Percentiles rank a stretch among this genome's conserved stretches.
phyloP scores from a whole-genome alignment of 495 filamentous ascomycete species.

The Antarctomyces pellizariae region DNA sequence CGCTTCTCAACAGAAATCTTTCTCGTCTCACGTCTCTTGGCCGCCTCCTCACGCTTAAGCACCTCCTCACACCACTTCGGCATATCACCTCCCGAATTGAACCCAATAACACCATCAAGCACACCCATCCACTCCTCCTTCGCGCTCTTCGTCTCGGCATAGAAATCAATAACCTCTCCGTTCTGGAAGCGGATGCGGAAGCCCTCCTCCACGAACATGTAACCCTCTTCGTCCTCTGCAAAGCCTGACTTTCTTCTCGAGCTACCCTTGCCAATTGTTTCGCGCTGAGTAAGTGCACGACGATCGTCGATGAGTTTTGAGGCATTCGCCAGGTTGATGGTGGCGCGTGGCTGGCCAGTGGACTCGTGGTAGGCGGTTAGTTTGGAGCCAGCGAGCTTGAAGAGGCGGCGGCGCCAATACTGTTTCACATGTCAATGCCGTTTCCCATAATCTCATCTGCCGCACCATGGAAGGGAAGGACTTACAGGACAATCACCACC shows the following conservation, averaged over 20 bases:
- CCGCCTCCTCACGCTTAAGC: constrained; percentile 35
- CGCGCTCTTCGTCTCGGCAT: constrained; percentile 62
- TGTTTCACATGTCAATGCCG: constrained; percentile 18
- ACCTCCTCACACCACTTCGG: constrained; percentile 67
- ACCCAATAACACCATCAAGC: constrained; percentile 25
- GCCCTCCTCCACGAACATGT: constrained; percentile 98
- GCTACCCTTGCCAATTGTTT: constrained; percentile 47
- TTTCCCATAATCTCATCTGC: constrained; percentile 2
- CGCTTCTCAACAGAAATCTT: too few relatives aligned
- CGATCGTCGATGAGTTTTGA: constrained; percentile 86
- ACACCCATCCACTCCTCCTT: constrained; percentile 93
- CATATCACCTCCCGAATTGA: constrained; percentile 18
- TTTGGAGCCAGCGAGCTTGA: constrained; percentile 77
- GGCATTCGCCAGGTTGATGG: constrained; percentile 88
- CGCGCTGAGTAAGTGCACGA: constrained; percentile 54
- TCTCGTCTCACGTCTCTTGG: too few relatives aligned
- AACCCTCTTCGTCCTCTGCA: constrained; percentile 94
- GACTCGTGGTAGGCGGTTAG: constrained; percentile 91
- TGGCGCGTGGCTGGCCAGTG: constrained; percentile 83
- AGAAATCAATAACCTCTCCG: constrained; percentile 95
- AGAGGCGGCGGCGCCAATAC: constrained; percentile 96
- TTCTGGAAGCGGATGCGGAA: constrained; percentile 97
- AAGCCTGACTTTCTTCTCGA: constrained; percentile 81
- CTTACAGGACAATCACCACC: constrained; percentile 94
- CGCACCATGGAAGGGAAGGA: constrained; percentile 8